phyloP scores from a whole-genome alignment of 75 land plant genomes.

The Pinus albicaulis region DNA sequence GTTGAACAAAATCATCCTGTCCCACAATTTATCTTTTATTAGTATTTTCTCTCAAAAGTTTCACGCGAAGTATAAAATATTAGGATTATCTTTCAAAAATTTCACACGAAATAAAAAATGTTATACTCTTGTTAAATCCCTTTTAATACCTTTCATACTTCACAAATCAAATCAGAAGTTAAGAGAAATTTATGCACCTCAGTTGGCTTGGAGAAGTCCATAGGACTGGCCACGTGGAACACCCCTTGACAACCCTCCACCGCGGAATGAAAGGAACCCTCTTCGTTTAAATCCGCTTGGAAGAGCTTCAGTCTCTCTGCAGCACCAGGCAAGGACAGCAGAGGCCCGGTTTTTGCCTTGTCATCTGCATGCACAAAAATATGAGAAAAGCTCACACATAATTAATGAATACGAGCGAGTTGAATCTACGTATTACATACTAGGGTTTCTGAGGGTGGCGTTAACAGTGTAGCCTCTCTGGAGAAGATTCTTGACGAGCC shows the following conservation, averaged over 20 bases:
- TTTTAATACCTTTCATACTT: too few species aligned
- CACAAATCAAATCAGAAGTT: too few species aligned
- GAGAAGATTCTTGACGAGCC: constrained; percentile 2
- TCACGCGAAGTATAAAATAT: too few species aligned
- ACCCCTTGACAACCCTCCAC: constrained; percentile 31
- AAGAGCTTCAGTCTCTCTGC: constrained; percentile 29
- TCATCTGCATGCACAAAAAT: constrained; percentile 15
- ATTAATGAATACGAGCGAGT: too few species aligned
- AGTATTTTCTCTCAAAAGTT: too few species aligned
- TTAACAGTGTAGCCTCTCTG: constrained; percentile 9
- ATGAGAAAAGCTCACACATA: too few species aligned
- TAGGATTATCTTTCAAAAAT: too few species aligned
- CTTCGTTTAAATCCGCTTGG: constrained; percentile 28
- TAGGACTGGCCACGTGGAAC: constrained; percentile 34
- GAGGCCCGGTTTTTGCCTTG: constrained; percentile 17
- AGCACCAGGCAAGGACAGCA: constrained; percentile 30
- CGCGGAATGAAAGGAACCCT: constrained; percentile 37
- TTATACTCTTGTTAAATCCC: too few species aligned
- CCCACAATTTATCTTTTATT: too few species aligned
- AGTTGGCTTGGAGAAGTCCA: not conserved
- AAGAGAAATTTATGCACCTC: not conserved
- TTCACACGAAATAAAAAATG: too few species aligned
- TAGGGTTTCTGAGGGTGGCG: constrained; percentile 4
- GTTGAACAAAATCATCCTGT: not conserved
- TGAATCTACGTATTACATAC: not conserved